Conservation (phyloP, 148 eudicot species). For the Bassia scoparia region DNA sequence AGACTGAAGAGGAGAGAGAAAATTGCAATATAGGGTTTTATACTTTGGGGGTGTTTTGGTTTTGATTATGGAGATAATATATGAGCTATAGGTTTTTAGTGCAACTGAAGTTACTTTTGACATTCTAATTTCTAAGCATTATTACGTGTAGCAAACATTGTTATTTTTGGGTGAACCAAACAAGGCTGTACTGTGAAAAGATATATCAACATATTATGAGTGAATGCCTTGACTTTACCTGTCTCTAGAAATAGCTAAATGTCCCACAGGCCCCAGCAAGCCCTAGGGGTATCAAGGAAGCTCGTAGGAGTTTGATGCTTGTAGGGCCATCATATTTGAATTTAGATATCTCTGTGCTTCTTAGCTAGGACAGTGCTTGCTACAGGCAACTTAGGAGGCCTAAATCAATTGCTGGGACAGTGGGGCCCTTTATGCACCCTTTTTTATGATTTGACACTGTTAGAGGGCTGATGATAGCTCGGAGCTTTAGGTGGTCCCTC, state of each 20-base stretch:
- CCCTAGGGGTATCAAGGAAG: not conserved
- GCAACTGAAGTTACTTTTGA: not conserved
- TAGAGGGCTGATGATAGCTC: not conserved
- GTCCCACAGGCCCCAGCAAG: not conserved
- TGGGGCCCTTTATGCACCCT: not conserved
- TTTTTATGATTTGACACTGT: conserved; percentile 11
- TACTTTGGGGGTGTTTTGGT: not conserved
- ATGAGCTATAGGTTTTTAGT: not conserved
- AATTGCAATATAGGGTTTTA: not conserved
- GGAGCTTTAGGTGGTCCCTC: not conserved
- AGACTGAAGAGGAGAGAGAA: not conserved
- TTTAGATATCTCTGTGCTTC: not conserved
- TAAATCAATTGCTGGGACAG: not conserved
- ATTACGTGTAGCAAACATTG: not conserved
- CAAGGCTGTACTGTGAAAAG: not conserved
- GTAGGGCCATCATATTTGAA: not conserved
- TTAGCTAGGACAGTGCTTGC: not conserved
- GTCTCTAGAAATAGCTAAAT: not conserved
- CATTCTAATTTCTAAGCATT: not conserved
- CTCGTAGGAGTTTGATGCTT: not conserved
- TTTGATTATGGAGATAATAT: not conserved
- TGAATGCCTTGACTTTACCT: not conserved
- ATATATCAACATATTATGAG: not conserved
- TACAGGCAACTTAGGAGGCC: not conserved
- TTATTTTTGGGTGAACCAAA: not conserved